Conservation (phyloP, 805 yeast genomes). For the Tetrapisispora arboricola region DNA sequence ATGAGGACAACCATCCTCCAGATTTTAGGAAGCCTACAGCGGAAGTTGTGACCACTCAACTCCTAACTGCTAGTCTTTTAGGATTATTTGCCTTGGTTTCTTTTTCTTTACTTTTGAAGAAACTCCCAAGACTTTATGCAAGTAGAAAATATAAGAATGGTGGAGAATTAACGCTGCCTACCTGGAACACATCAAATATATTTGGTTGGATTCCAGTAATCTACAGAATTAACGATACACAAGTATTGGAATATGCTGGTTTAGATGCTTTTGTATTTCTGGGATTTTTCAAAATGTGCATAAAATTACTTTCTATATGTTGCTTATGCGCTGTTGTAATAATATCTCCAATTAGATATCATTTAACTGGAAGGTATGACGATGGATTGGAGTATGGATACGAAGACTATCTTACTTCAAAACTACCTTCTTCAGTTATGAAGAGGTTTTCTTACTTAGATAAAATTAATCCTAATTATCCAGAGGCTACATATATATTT, state of each 20-base stretch:
- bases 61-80: conserved; percentile 53
- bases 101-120: conserved; percentile 61
- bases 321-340: conserved; percentile 60
- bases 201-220: conserved; percentile 78
- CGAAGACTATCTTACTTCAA: background rate
- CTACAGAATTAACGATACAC: conserved; percentile 55
- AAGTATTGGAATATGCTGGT: conserved; percentile 82
- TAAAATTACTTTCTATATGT: conserved; percentile 53
- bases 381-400: conserved; percentile 35
- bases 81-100: conserved; percentile 60
- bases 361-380: conserved; percentile 73
- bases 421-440: background rate
- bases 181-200: conserved; percentile 35
- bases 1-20: conserved; percentile 6
- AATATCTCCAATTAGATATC: conserved; percentile 76
- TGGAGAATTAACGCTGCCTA: conserved; percentile 20
- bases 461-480: conserved; percentile 12
- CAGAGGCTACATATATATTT: conserved; percentile 44
- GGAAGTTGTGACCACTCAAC: conserved; percentile 68
- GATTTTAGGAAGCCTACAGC: conserved; percentile 31
- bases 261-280: conserved; percentile 88
- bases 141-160: conserved; percentile 45
- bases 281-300: conserved; percentile 84
- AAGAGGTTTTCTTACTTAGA: conserved; percentile 1
- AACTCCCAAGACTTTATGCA: conserved; percentile 75